Evolutionary conservation across 129 eudicot genomes (phyloP), one percentile per base, ranked within the genome.

Genomic region (Ambrosia trifida): DNA sequence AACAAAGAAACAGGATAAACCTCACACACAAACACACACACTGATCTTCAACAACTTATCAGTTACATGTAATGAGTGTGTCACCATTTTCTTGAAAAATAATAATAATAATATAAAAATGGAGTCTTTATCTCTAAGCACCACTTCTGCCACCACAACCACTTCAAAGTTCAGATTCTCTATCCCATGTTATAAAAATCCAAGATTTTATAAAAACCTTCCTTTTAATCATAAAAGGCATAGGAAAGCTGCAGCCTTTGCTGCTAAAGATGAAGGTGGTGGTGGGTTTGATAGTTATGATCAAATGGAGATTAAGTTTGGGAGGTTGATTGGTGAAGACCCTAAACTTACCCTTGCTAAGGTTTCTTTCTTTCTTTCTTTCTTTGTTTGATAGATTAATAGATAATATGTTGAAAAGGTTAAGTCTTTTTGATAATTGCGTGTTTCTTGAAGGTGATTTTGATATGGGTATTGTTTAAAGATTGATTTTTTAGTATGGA

Each of bases 261-360:
- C 96, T 28, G 82, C 89, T 24, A 72, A 81, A 72, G 87, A 75
- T 74, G 89, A 83, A 16, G 51, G 71, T 33, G 72, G 79, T 13
- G 51, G 71, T 33, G 72, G 79, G 46, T 75, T 88, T 58, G 89
- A 83, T 59, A 64, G 78, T 70, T 82, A 85, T 87, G 97, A 88
- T 31, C 80, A 66, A 66, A 90, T 95, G 96, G 96, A 88, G 82
- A 83, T 95, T 64, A 81, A 90, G 74, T 84, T 82, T 52, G 99
- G 97, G 54, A 64, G 73, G 64, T 68, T 90, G 79, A 67, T 95
- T 44, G 93, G 99, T 62, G 97, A 90, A 81, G 96, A 86, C 82
- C 95, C 99, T 3, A 83, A 95, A 79, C 83, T 88, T 69, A 88
- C 95, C 75, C 78, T 86, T 24, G 91, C 99, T 36, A 88, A 95